Base-by-base conservation (phyloP, 495 filamentous ascomycete species). In the Penicillium atrosanguineum region DNA sequence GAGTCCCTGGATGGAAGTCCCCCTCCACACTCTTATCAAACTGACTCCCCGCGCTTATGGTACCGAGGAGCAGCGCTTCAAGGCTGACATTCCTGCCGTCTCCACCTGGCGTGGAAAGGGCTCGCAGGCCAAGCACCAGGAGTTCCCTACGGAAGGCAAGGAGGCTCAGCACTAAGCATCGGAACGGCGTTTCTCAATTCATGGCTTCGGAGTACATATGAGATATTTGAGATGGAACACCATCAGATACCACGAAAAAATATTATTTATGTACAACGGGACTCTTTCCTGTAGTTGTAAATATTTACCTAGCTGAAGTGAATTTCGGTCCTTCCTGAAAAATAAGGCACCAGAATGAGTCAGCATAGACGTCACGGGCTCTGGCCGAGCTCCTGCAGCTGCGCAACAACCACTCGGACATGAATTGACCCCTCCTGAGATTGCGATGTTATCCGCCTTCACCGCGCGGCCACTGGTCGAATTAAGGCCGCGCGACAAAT, bases 1-100 rank as follows among this genome's bases (percentile, higher is more conserved):
- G 65, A 90, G 86, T 48, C 94, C 94, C n/a, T 98, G 94, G 94
- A 95, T 97, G 85, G 90, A 89, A 57, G 89, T 92, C 4, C 94
- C 94, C 5, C 80, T 98, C 41, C 94, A 98, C 69, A 96, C 90
- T 9, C 74, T 98, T 25, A 97, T 98, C 70, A 96, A 96, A 74
- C 78, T 98, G 45, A 97, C 94, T 14, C 94, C 94, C 6, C 83
- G 87, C 41, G 94, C 94, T n/a, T 98, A 97, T 62, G 85, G 85
- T 25, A 98, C 94, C 7, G 83, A 93, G 46, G 88, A 96, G 61
- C 82, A 95, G 69, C 79, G 87, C 20, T 89, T 90, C 65, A 87
- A 83, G 67, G 92, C 92, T 15, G 87, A 94, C 64, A 96, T 98
- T 55, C 87, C 88, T 21, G 94, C 94, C 18, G 94, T 98, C 18